Conservation (phyloP, 805 yeast species). For the Myxozyma lipomycoides region DNA sequence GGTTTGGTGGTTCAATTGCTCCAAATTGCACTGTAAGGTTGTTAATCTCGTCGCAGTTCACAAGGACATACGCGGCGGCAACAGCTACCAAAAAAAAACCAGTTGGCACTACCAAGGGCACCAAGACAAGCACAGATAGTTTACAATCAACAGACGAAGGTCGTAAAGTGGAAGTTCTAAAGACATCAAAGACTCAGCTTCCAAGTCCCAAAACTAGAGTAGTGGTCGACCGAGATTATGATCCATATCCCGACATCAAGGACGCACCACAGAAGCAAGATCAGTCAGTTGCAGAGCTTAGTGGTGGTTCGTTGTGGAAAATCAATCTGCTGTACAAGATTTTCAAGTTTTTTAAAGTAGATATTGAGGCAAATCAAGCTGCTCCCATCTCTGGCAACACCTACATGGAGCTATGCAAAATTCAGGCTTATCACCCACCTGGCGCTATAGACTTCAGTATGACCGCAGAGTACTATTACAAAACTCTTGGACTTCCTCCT, state of each 20-base stretch:
- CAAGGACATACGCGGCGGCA: neutral
- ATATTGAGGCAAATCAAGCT: slow-evolving; percentile 88
- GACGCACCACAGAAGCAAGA: neutral
- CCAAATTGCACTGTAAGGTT: no score
- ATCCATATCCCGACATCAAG: slow-evolving; percentile 15
- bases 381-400: slow-evolving; percentile 91
- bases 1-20: no score
- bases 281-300: slow-evolving; percentile 15
- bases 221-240: slow-evolving; percentile 9
- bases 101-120: no score
- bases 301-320: slow-evolving; percentile 20
- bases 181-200: slow-evolving; percentile 10
- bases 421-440: slow-evolving; percentile 52
- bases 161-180: neutral
- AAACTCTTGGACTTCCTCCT: slow-evolving; percentile 72
- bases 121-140: no score
- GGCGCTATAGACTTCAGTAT: slow-evolving; percentile 65
- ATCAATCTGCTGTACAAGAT: slow-evolving; percentile 16
- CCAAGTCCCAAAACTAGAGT: slow-evolving; percentile 10
- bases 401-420: slow-evolving; percentile 82
- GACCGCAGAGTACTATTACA: slow-evolving; percentile 79
- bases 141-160: no score
- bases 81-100: neutral
- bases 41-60: no score
- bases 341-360: slow-evolving; percentile 55